A percentile compares a stretch with the other conserved stretches of the same genome.
phyloP scores from a whole-genome alignment of 1,284 basidiomycete species.

The Agaricales sp. region DNA sequence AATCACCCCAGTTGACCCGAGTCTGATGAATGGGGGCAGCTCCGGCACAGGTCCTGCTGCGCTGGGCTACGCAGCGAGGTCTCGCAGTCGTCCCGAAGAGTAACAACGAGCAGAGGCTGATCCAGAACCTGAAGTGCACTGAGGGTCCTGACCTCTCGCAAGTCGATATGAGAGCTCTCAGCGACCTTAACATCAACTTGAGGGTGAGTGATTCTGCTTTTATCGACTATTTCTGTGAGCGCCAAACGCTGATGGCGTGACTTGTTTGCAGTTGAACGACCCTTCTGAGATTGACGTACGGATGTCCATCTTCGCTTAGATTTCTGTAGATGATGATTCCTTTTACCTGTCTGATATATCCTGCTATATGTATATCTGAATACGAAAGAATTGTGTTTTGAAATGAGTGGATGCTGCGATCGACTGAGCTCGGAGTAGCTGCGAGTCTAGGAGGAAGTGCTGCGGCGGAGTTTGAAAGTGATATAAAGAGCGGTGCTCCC shows the following conservation, averaged over 20 bases:
- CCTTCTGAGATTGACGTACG: conserved; percentile 55
- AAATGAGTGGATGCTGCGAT: too few relatives aligned
- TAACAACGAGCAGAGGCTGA: conserved; percentile 41
- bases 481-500: conserved; percentile 10
- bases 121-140: conserved; percentile 46
- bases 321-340: conserved; percentile 1
- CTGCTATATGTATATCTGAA: too few relatives aligned
- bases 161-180: conserved; percentile 51
- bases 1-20: neutral
- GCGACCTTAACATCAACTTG: conserved; percentile 50
- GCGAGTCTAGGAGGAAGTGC: conserved; percentile 17
- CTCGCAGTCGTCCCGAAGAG: conserved; percentile 76
- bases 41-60: conserved; percentile 56
- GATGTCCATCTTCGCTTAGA: conserved; percentile 56
- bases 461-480: conserved; percentile 31
- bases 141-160: conserved; percentile 47
- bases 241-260: conserved; percentile 6
- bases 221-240: too few relatives aligned
- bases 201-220: conserved; percentile 30
- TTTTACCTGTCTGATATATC: too few relatives aligned
- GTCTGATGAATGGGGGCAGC: conserved; percentile 20
- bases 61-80: conserved; percentile 70
- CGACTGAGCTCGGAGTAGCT: conserved; percentile 6
- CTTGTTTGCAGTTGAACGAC: conserved; percentile 47
- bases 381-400: too few relatives aligned